Evolutionary conservation across 805 yeast genomes (phyloP), one percentile per base, ranked within the genome.

Genomic region (Metschnikowia arizonensis): DNA sequence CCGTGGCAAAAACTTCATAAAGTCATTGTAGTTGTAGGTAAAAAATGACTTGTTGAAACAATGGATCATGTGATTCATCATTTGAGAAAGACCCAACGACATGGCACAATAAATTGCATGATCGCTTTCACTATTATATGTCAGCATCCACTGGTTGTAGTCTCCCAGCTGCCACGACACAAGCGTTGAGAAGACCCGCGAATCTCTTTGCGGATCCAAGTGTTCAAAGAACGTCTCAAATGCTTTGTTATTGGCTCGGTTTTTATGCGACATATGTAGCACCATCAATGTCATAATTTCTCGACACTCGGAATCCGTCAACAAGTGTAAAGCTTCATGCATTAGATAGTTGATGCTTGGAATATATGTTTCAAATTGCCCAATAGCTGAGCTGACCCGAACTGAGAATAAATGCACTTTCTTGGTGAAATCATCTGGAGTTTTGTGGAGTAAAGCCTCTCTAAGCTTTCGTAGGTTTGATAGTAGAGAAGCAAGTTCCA

Each of bases 291-390:
- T 59, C 12, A 68, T 66, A 15, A 78, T 53, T 46, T 75, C 80
- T 25, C 59, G 57, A 1, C 56, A 47, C 52, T 77, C 81, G 0
- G 52, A 53, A 1, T 39, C 30, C 0, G 55, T 48, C 19, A 76
- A 56, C 10, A 50, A 33, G n/a, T 21, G 19, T 8, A 51, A 48
- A 12, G 61, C 58, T 9, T 53, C 53, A 7, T 58, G 58, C 19
- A 78, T 56, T 21, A 80, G 52, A 47, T 70, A 72, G 32, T 60
- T 57, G n/a, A 79, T 68, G 23, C 78, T 64, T 1, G 86, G 84
- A 3, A 79, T 46, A 52, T 78, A 81, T 1, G 83, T 69, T 48
- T 78, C 77, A 53, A 74, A 72, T 47, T 77, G 76, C 7, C 78
- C 79, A 4, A 68, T 54, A 3, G 66, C 60, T 0, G 77, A 66